These are phyloP conservation scores for Hypoxylon trugodes DNA, from an alignment of 495 filamentous ascomycete species.

Conservation along the genomic window DNA sequence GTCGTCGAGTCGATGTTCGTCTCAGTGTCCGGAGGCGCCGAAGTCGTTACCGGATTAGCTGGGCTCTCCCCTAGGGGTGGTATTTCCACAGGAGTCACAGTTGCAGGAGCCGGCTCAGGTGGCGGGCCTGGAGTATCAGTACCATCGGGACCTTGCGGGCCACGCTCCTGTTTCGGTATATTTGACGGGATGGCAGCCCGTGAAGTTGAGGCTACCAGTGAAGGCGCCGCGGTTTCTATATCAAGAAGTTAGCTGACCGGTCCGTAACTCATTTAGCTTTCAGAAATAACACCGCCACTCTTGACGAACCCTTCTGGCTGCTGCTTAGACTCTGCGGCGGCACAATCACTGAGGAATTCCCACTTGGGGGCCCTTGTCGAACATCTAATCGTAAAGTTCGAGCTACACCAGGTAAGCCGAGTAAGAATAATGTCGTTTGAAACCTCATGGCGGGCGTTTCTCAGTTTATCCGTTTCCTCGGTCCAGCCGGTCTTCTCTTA, in stretches of 20 bases:
- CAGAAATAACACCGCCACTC: slow-evolving; percentile 4
- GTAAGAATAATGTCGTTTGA: slow-evolving; percentile 17
- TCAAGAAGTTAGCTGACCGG: slow-evolving; percentile 13
- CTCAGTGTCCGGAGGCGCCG: slow-evolving; percentile 6
- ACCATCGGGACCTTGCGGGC: slow-evolving; percentile 19
- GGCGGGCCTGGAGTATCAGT: slow-evolving; percentile 8
- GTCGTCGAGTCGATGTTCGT: slow-evolving; percentile 13
- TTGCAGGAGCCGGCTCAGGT: slow-evolving; percentile 20
- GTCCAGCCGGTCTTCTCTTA: slow-evolving; percentile 23
- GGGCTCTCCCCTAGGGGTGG: slow-evolving; percentile 10
- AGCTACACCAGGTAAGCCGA: slow-evolving; percentile 39
- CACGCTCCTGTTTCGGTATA: slow-evolving; percentile 29
- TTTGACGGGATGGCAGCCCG: slow-evolving; percentile 16
- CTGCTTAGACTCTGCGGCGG: slow-evolving; percentile 16
- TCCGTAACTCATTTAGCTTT: not conserved
- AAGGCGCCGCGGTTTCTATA: slow-evolving; percentile 32
- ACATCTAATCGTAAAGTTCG: slow-evolving; percentile 20
- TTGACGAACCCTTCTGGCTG: slow-evolving; percentile 32
- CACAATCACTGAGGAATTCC: slow-evolving; percentile 30
- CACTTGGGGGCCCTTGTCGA: slow-evolving; percentile 36
- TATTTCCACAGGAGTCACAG: slow-evolving; percentile 9
- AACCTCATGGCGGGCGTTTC: slow-evolving; percentile 31
- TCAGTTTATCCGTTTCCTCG: slow-evolving; percentile 25
- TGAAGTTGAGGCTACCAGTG: slow-evolving; percentile 28
- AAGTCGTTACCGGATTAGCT: slow-evolving; percentile 1